phyloP scores from a whole-genome alignment of 352 stramenopile species.

The Phytophthora parvispora region DNA sequence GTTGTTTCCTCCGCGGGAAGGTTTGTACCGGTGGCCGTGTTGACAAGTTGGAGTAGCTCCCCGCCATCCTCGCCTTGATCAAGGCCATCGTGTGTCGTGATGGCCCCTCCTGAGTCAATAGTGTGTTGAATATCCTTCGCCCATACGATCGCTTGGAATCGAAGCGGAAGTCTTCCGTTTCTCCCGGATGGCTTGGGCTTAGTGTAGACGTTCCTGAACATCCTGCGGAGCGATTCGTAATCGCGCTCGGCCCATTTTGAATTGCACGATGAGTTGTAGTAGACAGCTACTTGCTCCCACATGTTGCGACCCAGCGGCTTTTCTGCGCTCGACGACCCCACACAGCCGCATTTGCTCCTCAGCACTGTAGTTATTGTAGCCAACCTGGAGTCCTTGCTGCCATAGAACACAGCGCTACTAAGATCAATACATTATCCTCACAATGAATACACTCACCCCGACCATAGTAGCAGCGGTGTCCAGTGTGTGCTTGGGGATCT shows the following conservation, averaged over 20 bases:
- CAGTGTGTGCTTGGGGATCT: too few relatives aligned
- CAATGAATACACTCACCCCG: not conserved
- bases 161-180: not conserved
- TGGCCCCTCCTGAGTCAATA: not conserved
- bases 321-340: not conserved
- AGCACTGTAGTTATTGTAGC: not conserved
- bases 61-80: too few relatives aligned
- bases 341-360: not conserved
- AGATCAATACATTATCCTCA: not conserved
- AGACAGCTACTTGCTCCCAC: not conserved
- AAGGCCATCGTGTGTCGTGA: too few relatives aligned
- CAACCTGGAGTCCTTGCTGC: not conserved
- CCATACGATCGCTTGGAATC: not conserved
- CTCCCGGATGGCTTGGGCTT: not conserved
- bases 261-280: not conserved
- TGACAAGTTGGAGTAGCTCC: too few relatives aligned
- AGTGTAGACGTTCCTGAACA: not conserved
- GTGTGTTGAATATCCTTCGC: not conserved
- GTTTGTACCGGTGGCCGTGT: too few relatives aligned
- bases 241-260: not conserved
- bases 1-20: too few relatives aligned
- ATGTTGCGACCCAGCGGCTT: not conserved
- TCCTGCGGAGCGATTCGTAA: not conserved
- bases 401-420: too few relatives aligned
- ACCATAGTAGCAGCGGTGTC: too few relatives aligned